Evolutionary conservation across 1,284 basidiomycete species (phyloP).

Genomic region (Irpex sp.): DNA sequence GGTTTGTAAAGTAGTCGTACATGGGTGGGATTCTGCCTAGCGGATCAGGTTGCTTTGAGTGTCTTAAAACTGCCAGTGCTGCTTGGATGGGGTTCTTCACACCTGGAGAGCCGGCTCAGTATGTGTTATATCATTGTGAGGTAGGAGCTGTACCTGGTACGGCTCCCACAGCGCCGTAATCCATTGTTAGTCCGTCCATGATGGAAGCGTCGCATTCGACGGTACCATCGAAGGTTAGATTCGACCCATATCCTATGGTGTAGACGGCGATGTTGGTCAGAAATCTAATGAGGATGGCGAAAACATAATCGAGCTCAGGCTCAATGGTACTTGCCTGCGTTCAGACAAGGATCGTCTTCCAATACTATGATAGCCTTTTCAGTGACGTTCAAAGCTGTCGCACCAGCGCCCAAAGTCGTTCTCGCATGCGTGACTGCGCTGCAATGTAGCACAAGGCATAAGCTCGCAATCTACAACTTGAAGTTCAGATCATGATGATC

Average conservation of each 20-base stretch:
- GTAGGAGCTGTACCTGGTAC: conserved; percentile 43
- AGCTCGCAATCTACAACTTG: no score
- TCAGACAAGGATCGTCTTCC: conserved; percentile 57
- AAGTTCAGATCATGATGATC: not conserved
- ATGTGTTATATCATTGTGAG: no score
- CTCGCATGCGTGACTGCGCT: conserved; percentile 24
- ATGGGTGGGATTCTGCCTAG: conserved; percentile 64
- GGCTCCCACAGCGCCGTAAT: conserved; percentile 68
- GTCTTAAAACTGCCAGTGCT: conserved; percentile 49
- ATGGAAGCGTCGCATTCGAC: conserved; percentile 77
- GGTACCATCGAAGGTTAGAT: conserved; percentile 58
- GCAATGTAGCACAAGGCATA: not conserved
- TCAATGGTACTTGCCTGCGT: conserved; percentile 43
- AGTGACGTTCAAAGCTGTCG: conserved; percentile 37
- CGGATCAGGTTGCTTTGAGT: conserved; percentile 41
- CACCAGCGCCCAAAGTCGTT: conserved; percentile 12
- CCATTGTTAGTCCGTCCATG: conserved; percentile 47
- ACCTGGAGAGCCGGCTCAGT: conserved; percentile 32
- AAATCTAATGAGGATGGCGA: no score
- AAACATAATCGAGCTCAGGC: no score
- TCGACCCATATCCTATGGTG: conserved; percentile 60
- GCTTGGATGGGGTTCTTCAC: conserved; percentile 61
- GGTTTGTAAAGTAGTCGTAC: conserved; percentile 11
- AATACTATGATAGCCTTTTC: conserved; percentile 47
- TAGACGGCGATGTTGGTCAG: no score